Conservation (phyloP, 140 eudicot genomes). For the Ambrosia hybrid region DNA sequence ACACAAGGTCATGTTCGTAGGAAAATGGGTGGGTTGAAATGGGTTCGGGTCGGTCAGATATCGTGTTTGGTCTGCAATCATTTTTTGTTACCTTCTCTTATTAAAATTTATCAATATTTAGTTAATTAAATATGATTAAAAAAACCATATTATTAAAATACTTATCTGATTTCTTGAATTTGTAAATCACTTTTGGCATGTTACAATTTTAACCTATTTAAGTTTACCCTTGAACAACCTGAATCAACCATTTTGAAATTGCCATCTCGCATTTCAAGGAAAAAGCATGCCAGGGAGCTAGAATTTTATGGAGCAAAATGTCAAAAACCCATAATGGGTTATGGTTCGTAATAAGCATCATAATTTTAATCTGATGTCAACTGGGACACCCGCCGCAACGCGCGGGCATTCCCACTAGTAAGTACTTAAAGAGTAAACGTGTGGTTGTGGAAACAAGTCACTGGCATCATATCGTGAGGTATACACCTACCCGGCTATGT, state of each 20-base stretch:
- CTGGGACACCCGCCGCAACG: too few relatives aligned
- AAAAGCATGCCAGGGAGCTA: slow-evolving; percentile 66
- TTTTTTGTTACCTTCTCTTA: neutral
- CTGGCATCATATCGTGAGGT: too few relatives aligned
- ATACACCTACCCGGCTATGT: too few relatives aligned
- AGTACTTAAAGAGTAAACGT: too few relatives aligned
- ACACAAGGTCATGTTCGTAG: neutral
- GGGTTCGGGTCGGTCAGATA: slow-evolving; percentile 5
- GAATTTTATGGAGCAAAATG: slow-evolving; percentile 45
- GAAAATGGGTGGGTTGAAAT: slow-evolving; percentile 4
- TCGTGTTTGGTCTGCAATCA: slow-evolving; percentile 10
- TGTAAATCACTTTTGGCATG: neutral
- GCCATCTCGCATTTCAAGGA: slow-evolving; percentile 44
- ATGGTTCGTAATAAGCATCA: too few relatives aligned
- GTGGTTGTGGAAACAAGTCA: too few relatives aligned
- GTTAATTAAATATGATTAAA: neutral
- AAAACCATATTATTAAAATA: neutral
- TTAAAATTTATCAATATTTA: neutral
- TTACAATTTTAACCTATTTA: neutral
- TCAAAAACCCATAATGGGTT: too few relatives aligned
- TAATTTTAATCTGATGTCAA: too few relatives aligned
- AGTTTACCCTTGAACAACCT: neutral
- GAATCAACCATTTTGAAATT: slow-evolving; percentile 7
- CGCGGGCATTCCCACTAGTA: too few relatives aligned
- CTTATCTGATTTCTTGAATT: neutral